These are phyloP conservation scores for Mycosphaerella sp. DNA, from an alignment of 2,329 filamentous ascomycete species.

Conservation along the genomic window DNA sequence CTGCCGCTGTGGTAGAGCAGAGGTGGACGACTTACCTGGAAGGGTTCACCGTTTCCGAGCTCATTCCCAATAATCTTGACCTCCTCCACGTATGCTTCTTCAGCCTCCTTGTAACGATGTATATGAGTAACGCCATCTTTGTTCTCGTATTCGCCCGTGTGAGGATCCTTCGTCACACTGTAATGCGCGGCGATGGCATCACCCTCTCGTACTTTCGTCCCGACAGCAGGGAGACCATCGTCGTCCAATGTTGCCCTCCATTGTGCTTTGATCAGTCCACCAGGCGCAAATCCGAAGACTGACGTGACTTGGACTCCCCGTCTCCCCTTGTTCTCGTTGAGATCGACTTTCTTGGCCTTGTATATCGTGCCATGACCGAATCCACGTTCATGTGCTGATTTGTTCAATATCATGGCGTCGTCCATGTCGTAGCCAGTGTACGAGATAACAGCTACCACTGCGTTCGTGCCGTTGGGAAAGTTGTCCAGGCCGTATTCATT, in stretches of 20 bases:
- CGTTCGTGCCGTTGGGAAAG: constrained; percentile 94
- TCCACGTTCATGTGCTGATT: constrained; percentile 89
- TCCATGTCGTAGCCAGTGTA: constrained; percentile 99
- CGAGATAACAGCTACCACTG: constrained; percentile 93
- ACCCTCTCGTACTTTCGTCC: constrained; percentile 69
- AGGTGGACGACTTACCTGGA: background rate
- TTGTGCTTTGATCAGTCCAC: constrained; percentile 62
- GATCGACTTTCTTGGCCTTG: constrained; percentile 88
- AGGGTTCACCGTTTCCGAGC: constrained; percentile 67
- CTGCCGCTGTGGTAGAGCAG: no score
- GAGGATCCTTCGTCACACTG: constrained; percentile 68
- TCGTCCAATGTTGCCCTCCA: constrained; percentile 71
- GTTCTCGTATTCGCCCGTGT: constrained; percentile 72
- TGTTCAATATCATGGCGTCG: constrained; percentile 99
- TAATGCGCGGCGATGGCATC: constrained; percentile 87
- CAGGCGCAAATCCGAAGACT: constrained; percentile 85
- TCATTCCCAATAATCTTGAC: constrained; percentile 86
- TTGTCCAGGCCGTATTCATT: constrained; percentile 97
- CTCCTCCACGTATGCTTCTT: constrained; percentile 84
- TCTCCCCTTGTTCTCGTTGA: constrained; percentile 66
- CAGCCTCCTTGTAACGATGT: constrained; percentile 89
- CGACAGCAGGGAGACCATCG: constrained; percentile 79
- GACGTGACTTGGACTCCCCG: constrained; percentile 62
- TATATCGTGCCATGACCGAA: constrained; percentile 96
- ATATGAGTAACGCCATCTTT: constrained; percentile 79